These are phyloP conservation scores for Backusella liffmaniae DNA, from an alignment of 192 early-diverging fungal species.

Conservation along the genomic window DNA sequence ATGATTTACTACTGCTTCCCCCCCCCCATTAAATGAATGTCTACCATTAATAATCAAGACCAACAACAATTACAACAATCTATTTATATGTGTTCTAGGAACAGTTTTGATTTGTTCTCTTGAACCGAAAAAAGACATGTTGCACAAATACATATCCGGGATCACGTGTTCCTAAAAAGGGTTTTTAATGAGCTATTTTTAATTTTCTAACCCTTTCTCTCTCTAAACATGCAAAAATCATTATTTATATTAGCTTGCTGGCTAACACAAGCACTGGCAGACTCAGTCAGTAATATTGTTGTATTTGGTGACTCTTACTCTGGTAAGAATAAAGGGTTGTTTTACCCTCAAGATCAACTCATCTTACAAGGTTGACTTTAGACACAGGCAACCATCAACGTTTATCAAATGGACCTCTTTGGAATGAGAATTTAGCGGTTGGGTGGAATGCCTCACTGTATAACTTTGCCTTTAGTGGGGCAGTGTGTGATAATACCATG, in stretches of 20 bases:
- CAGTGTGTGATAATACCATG: conserved; percentile 26
- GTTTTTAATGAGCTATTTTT: background rate
- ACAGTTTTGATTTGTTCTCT: background rate
- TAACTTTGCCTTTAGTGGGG: conserved; percentile 37
- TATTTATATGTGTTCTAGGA: background rate
- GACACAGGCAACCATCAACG: conserved; percentile 29
- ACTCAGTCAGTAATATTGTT: conserved; percentile 31
- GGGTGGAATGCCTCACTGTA: conserved; percentile 36
- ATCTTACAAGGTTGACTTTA: background rate
- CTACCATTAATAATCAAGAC: too few relatives aligned
- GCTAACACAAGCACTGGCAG: background rate
- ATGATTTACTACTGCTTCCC: too few relatives aligned
- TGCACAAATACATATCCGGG: background rate
- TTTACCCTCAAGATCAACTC: background rate
- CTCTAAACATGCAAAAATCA: background rate
- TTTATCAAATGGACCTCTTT: conserved; percentile 37
- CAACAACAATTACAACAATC: too few relatives aligned
- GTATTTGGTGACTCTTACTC: conserved; percentile 42
- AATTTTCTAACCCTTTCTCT: background rate
- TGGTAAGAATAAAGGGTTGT: conserved; percentile 14
- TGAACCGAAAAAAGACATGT: background rate
- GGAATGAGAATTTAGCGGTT: conserved; percentile 33
- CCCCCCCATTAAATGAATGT: too few relatives aligned
- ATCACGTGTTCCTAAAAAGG: background rate
- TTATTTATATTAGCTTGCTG: background rate